Base-by-base conservation (phyloP, 2,329 filamentous ascomycete species). In the Dichotomopilus funicola region DNA sequence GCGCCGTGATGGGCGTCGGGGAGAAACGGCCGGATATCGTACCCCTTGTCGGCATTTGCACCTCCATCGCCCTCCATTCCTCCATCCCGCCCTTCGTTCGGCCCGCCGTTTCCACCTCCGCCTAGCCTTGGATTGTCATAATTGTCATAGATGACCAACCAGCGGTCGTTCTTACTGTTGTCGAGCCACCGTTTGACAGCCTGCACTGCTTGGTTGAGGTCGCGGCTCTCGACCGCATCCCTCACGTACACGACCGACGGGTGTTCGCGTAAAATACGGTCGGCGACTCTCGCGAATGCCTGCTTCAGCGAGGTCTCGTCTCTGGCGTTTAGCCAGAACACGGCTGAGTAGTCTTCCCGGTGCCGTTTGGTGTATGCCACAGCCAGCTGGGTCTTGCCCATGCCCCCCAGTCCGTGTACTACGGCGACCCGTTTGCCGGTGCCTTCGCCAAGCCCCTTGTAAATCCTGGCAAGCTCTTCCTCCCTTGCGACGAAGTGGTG, bases 381-480 rank as follows among this genome's bases (percentile, higher is more conserved):
- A 27, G 53, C 53, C n/a, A 51, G 19, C 48, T 50, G 41, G 10
- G 53, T 51, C 40, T 51, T 51, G 47, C 53, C 53, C 48, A 55
- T 46, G 11, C 47, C 48, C 13, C 53, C 53, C 48, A 50, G 53
- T 1, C 53, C 53, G 34, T 55, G 53, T 4, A 55, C 53, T 11
- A 55, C 48, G 13, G 34, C 53, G n/a, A 11, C 42, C 12, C 53
- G 27, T 6, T 31, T 11, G 13, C 53, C 53, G 33, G 43, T 11
- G 19, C 13, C 34, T 42, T 42, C 27, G 53, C 42, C 12, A 42
- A 54, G 38, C 38, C 37, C 34, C 27, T 49, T 19, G 52, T 49
- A 46, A 2, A 54, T 54, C 46, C 34, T 5, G 19, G 38, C 46
- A 31, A 54, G 52, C 46, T 54, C 45, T 27, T 54, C 52, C 37